phyloP scores from a whole-genome alignment of 179 eudicot species.

The Beta corolliflora region DNA sequence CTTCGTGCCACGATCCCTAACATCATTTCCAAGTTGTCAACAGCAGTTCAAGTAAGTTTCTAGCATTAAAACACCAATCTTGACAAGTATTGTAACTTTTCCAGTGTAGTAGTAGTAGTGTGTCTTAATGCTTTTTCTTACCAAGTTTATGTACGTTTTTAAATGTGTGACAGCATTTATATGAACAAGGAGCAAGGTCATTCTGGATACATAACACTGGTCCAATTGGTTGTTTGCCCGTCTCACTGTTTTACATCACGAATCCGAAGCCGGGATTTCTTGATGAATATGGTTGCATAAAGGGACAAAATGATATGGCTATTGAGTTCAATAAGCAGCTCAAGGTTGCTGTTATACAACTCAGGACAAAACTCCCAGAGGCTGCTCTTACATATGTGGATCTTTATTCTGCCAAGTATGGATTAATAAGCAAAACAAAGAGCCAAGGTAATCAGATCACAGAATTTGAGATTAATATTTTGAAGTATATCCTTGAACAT shows the following conservation, averaged over 20 bases:
- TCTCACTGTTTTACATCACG: conserved; percentile 34
- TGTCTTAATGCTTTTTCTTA: neutral
- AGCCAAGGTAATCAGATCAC: conserved; percentile 41
- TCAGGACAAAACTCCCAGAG: conserved; percentile 51
- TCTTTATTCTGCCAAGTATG: conserved; percentile 61
- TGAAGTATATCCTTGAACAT: neutral
- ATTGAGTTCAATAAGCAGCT: conserved; percentile 68
- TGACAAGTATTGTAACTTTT: too few relatives aligned
- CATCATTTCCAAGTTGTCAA: conserved; percentile 53
- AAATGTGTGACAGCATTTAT: conserved; percentile 49
- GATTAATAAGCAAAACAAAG: conserved; percentile 52
- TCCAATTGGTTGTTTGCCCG: conserved; percentile 78
- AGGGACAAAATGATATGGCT: conserved; percentile 57
- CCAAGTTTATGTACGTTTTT: neutral
- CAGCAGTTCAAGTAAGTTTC: conserved; percentile 59
- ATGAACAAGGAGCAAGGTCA: conserved; percentile 62
- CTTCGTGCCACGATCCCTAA: conserved; percentile 47
- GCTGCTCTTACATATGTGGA: conserved; percentile 75
- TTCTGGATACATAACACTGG: conserved; percentile 84
- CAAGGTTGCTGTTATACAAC: conserved; percentile 47
- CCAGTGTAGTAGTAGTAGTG: too few relatives aligned
- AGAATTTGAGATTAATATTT: too few relatives aligned
- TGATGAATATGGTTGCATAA: conserved; percentile 62
- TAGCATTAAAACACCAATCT: neutral
- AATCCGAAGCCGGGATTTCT: conserved; percentile 53